phyloP scores from a whole-genome alignment of 768 basidiomycete species.

The Trametopsis cervina region DNA sequence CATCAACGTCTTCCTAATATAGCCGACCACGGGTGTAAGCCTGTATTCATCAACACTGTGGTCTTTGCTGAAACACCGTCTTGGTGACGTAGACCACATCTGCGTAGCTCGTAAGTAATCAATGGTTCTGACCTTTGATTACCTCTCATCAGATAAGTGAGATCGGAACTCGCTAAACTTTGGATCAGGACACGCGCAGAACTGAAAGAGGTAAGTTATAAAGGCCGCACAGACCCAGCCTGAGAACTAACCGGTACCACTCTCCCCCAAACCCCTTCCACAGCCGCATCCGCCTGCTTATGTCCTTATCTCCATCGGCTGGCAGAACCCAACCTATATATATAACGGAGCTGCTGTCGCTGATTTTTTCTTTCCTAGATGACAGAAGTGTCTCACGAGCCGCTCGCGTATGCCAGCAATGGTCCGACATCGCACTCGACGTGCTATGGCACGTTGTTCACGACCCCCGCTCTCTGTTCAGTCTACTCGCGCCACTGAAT shows the following conservation, averaged over 20 bases:
- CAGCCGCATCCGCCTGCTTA: background rate
- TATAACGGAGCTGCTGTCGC: constrained; percentile 19
- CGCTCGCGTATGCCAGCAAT: constrained; percentile 48
- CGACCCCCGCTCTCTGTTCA: constrained; percentile 39
- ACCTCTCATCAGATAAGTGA: too few relatives aligned
- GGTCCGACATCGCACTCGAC: constrained; percentile 54
- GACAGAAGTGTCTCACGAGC: constrained; percentile 15
- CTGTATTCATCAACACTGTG: too few relatives aligned
- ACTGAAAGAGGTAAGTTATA: constrained; percentile 8
- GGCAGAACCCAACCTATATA: constrained; percentile 2
- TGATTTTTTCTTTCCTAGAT: constrained; percentile 21
- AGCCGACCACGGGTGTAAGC: too few relatives aligned
- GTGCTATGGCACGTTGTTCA: constrained; percentile 50
- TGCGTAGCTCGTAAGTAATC: too few relatives aligned
- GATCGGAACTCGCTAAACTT: too few relatives aligned
- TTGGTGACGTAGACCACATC: too few relatives aligned
- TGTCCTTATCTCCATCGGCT: background rate
- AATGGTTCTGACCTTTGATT: too few relatives aligned
- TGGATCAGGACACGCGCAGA: too few relatives aligned
- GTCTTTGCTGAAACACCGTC: too few relatives aligned
- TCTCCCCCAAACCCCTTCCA: background rate
- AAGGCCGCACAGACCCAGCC: background rate
- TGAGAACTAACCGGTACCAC: background rate
- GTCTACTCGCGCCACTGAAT: constrained; percentile 42
- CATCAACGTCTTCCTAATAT: too few relatives aligned